phyloP scores from a whole-genome alignment of 2,329 filamentous ascomycete species.

The Aspergillus sp. region DNA sequence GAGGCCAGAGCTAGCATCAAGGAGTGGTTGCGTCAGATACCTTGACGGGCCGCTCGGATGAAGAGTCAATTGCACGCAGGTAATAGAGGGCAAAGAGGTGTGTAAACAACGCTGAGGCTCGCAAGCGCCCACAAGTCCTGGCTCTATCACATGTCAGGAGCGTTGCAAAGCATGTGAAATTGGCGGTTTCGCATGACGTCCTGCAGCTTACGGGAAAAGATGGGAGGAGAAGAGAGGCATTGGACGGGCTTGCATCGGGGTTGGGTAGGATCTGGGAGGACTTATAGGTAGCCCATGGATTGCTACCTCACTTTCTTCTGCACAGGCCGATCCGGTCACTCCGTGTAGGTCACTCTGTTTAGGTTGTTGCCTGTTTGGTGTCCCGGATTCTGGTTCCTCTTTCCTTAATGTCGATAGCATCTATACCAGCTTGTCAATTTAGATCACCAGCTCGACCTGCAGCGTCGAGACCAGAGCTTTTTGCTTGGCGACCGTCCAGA shows the following conservation, averaged over 20 bases:
- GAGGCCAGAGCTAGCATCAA: conserved; percentile 41
- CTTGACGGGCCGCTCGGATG: conserved; percentile 4
- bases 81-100: background rate
- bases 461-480: background rate
- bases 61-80: background rate
- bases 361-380: background rate
- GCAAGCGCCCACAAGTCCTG: background rate
- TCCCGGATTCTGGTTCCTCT: background rate
- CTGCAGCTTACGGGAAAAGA: background rate
- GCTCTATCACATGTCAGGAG: background rate
- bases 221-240: no score
- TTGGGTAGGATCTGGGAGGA: background rate
- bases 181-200: background rate
- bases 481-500: background rate
- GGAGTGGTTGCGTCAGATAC: conserved; percentile 37
- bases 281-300: no score
- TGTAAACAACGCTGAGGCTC: no score
- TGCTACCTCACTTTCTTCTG: no score
- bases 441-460: background rate
- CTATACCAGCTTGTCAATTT: background rate
- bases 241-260: background rate
- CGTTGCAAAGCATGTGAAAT: background rate
- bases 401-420: background rate
- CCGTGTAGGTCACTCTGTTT: no score
- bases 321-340: no score